A percentile compares a stretch with the other conserved stretches of the same genome.
Conservation (phyloP, 345 rosid genomes). For the Viola odorata region DNA sequence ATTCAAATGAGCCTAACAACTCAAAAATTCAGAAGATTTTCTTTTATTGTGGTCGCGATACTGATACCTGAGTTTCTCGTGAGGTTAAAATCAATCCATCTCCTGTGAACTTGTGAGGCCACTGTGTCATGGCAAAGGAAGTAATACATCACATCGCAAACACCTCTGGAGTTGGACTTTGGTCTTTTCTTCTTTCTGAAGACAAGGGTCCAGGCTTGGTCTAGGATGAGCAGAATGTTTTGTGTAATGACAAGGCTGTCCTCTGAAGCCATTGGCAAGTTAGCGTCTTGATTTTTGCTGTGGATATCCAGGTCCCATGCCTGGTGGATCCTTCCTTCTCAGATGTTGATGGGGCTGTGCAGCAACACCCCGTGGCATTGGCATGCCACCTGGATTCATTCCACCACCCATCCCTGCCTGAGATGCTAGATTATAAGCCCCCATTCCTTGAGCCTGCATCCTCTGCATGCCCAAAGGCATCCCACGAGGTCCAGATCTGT, state of each 20-base stretch:
- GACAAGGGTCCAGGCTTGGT: not conserved
- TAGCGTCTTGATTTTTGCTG: conserved; percentile 82
- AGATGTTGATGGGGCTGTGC: conserved; percentile 68
- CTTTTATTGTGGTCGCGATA: no score
- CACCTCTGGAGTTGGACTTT: no score
- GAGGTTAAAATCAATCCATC: not conserved
- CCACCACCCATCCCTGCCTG: conserved; percentile 63
- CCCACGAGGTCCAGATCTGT: conserved; percentile 64
- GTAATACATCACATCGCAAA: not conserved
- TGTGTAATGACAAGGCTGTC: not conserved
- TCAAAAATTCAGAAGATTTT: no score
- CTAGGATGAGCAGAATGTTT: not conserved
- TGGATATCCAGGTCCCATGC: conserved; percentile 78
- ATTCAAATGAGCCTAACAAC: no score
- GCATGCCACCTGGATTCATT: conserved; percentile 69
- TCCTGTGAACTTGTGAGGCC: not conserved
- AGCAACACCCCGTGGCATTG: conserved; percentile 68
- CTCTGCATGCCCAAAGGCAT: conserved; percentile 70
- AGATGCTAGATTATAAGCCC: conserved; percentile 53
- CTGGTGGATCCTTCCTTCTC: conserved; percentile 75
- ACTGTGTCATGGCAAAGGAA: not conserved
- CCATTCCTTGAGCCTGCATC: conserved; percentile 72
- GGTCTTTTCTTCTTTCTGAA: not conserved
- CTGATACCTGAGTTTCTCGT: not conserved
- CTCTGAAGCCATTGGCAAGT: conserved; percentile 21